Evolutionary conservation across 2,329 filamentous ascomycete genomes (phyloP).

Genomic region (Hypoxylon sp.): DNA sequence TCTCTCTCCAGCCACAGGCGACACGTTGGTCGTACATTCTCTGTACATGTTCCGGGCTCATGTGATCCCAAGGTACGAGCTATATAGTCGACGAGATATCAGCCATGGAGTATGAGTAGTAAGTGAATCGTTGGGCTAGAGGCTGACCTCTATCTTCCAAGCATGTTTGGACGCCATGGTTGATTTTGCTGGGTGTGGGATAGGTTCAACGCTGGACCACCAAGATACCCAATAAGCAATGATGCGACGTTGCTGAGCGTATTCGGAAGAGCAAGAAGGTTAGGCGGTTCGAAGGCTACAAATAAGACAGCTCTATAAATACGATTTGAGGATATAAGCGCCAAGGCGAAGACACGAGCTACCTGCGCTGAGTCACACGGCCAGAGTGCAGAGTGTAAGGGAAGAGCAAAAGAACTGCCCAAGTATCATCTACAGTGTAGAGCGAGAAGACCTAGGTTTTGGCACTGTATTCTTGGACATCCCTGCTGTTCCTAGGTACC

Average conservation of each 20-base stretch:
- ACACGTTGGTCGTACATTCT: slow-evolving; percentile 59
- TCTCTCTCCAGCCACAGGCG: slow-evolving; percentile 59
- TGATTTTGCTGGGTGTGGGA: background rate
- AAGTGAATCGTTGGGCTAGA: slow-evolving; percentile 30
- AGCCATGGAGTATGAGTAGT: slow-evolving; percentile 5
- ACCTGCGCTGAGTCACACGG: slow-evolving; percentile 24
- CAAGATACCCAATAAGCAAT: too few species aligned
- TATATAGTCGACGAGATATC: slow-evolving; percentile 16
- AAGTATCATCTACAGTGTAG: background rate
- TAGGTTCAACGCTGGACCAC: background rate
- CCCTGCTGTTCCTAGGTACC: too few species aligned
- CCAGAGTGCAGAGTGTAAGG: too few species aligned
- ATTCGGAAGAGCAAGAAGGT: slow-evolving; percentile 1
- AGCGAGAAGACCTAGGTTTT: too few species aligned
- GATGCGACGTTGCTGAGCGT: background rate
- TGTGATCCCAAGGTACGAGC: slow-evolving; percentile 60
- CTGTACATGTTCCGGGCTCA: slow-evolving; percentile 54
- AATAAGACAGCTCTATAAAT: background rate
- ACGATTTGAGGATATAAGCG: background rate
- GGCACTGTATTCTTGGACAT: too few species aligned
- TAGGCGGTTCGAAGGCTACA: background rate
- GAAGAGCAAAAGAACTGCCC: too few species aligned
- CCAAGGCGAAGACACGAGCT: background rate
- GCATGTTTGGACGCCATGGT: slow-evolving; percentile 45
- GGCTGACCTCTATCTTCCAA: slow-evolving; percentile 54